Evolutionary conservation across 768 basidiomycete species (phyloP), one percentile per base, ranked within the genome.

Genomic region (Melanogaster broomeanus): DNA sequence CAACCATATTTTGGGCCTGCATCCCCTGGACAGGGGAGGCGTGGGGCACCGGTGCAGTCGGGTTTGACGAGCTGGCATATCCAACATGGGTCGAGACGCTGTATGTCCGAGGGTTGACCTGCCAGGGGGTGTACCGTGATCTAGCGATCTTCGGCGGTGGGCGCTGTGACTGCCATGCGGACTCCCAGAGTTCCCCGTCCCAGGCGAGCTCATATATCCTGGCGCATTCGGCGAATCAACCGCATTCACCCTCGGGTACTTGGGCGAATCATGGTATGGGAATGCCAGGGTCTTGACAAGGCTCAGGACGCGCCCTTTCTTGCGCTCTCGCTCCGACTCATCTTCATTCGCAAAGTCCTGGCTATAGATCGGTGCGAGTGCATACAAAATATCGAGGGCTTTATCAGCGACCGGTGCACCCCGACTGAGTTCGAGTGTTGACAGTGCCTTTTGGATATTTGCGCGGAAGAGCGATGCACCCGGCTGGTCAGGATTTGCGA

Each of bases 401-500:
- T 88, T 90, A 67, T 91, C 87, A 15, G 87, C 87, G 39, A 90
- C 81, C 0, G 82, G 74, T 49, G 80, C 73, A 18, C 83, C 85
- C 21, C 80, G 78, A 51, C 79, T 81, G 59, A 84, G 81, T 53
- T 87, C 85, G 25, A 91, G 75, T 18, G 82, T 84, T 12, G 73
- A 64, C 53, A 85, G 77, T 13, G 86, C 83, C 64, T 85, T 87
- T 59, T 79, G 80, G 61, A 93, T 87, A 60, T 85, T 87, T 30
- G 80, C 79, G 18, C 89, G 85, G 72, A 90, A 90, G 31, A 89
- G 74, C 25, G 80, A 81, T 38, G 87, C 87, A 22, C 87, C 89
- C 40, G 87, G 85, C 56, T 90, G 88, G 54, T 88, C 87, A 45
- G 88, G 86, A 60, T 88, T 85, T 31, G 84, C 80, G 60, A 91